Percentiles rank a stretch among this genome's conserved stretches.
Conservation (phyloP, 1,139 yeast genomes). For the Magnusiomyces magnusii region DNA sequence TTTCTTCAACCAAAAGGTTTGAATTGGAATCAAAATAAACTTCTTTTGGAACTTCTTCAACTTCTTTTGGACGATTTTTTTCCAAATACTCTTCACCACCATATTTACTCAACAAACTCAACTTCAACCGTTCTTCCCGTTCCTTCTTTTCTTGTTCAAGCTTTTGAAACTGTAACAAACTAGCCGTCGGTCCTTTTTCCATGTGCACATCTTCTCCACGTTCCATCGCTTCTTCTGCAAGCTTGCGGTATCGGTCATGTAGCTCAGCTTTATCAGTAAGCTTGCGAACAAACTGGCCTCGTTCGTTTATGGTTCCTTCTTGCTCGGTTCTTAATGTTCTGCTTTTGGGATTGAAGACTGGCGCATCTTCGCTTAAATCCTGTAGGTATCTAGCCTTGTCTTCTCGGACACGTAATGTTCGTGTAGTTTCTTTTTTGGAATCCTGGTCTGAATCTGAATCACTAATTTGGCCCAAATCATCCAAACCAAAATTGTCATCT, state of each 20-base stretch:
- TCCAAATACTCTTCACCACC: conserved; percentile 31
- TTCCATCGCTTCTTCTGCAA: conserved; percentile 46
- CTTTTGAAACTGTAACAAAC: conserved; percentile 34
- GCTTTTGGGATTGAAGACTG: conserved; percentile 49
- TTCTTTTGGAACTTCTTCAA: conserved; percentile 21
- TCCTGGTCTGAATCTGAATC: conserved; percentile 18
- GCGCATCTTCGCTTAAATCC: conserved; percentile 33
- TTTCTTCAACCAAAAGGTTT: no score
- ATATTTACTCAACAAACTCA: conserved; percentile 37
- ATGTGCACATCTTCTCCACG: conserved; percentile 40
- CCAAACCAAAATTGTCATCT: conserved; percentile 1
- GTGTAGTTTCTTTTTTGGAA: conserved; percentile 14
- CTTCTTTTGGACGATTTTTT: conserved; percentile 24
- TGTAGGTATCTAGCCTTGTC: conserved; percentile 48
- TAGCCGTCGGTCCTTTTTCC: conserved; percentile 56
- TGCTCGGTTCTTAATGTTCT: conserved; percentile 38
- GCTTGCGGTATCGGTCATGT: conserved; percentile 38
- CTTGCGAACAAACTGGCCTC: conserved; percentile 47
- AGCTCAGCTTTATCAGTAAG: conserved; percentile 46
- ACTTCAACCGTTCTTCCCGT: conserved; percentile 32
- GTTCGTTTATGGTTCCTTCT: conserved; percentile 44
- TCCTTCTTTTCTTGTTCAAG: conserved; percentile 38
- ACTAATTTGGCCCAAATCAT: conserved; percentile 10
- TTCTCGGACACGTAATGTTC: conserved; percentile 41
- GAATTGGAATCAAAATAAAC: no score